Base-by-base conservation (phyloP, 1,139 yeast genomes). In the Schwanniomyces etchellsii region DNA sequence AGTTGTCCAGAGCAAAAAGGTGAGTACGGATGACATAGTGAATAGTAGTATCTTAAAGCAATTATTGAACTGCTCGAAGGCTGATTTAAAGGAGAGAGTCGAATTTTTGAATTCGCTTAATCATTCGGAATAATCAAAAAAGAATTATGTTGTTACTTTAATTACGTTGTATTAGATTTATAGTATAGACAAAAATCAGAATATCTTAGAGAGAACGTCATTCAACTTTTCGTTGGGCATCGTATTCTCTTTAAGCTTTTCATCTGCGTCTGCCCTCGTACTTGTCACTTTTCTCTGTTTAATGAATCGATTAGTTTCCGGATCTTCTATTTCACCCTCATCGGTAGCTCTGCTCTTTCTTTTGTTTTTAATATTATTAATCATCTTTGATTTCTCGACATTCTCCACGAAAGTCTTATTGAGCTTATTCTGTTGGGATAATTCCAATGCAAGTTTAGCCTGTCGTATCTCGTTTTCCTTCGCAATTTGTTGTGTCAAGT, bases 401-500 rank as follows among this genome's bases (percentile, higher is more conserved):
- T 88, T 89, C 42, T 73, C 73, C 35, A 89, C 71, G 51, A 81
- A 93, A 16, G 81, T 74, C 58, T 86, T 85, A 59, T 88, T 89
- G 55, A 89, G 71, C 46, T 84, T 81, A 38, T 80, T 82, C 32
- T 94, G 96, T 54, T 85, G 96, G 1, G 94, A 75, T 27, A 91
- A 74, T 55, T 93, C 97, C 40, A 93, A 73, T 33, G 89, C 79
- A 48, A 91, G 65, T 57, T 85, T 86, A 33, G 91, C 78, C 49
- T 86, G 95, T 57, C 96, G 77, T 26, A 82, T 70, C 53, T 89
- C 96, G 43, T 83, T 81, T 57, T 91, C 98, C 47, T 76, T 77
- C 4, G 96, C 89, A 42, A 91, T 84, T 52, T 91, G 96, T 51
- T 84, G 95, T 1, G 97, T 88, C 49, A 91, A 67, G 47, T 93